A percentile compares a stretch with the other conserved stretches of the same genome.
phyloP scores from a whole-genome alignment of 768 basidiomycete species.

The Xerocomellus intermedius region DNA sequence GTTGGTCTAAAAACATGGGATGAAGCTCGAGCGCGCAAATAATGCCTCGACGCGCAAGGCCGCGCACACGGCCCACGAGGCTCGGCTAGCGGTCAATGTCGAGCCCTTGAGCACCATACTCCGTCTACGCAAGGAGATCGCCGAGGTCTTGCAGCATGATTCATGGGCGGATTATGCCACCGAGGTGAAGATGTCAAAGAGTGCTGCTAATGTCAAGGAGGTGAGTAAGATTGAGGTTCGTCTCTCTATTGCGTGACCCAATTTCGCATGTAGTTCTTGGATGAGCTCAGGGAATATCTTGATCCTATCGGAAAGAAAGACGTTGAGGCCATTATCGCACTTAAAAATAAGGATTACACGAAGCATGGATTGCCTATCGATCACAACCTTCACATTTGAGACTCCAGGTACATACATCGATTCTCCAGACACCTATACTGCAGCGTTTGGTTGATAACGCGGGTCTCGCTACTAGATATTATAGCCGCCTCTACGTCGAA shows the following conservation, averaged over 20 bases:
- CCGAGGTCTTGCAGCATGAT: constrained; percentile 63
- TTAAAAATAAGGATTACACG: constrained; percentile 73
- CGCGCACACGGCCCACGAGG: constrained; percentile 64
- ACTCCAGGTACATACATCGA: constrained; percentile 68
- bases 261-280: constrained; percentile 54
- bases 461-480: constrained; percentile 20
- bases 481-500: constrained; percentile 48
- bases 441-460: background rate
- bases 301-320: constrained; percentile 71
- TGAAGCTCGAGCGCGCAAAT: constrained; percentile 73
- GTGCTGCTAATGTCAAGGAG: constrained; percentile 52
- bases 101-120: constrained; percentile 68
- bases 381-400: constrained; percentile 75
- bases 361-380: constrained; percentile 60
- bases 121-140: constrained; percentile 65
- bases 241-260: background rate
- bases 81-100: constrained; percentile 63
- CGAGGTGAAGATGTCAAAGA: constrained; percentile 82
- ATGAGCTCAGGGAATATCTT: constrained; percentile 69
- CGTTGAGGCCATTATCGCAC: constrained; percentile 55
- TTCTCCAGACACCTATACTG: background rate
- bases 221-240: constrained; percentile 32
- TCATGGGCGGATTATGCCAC: constrained; percentile 84
- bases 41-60: constrained; percentile 63
- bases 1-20: background rate